These are phyloP conservation scores for Rhodotorula paludigena DNA, from an alignment of 768 basidiomycete species.

Conservation along the genomic window DNA sequence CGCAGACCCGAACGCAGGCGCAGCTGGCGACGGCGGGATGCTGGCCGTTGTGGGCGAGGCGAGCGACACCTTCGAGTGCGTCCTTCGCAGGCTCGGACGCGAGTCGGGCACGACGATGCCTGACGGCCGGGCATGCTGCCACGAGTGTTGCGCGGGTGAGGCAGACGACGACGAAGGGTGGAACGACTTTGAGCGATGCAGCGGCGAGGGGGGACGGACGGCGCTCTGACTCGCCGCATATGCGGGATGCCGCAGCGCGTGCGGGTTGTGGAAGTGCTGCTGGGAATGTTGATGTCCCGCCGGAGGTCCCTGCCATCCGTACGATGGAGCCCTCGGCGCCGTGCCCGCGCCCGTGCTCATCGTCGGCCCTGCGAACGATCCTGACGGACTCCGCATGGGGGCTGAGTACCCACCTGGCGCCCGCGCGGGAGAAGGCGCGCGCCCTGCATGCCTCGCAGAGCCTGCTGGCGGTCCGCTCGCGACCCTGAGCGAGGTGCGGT, in stretches of 20 bases:
- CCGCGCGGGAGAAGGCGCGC: neutral
- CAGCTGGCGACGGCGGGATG: neutral
- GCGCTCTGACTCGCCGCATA: too few relatives aligned
- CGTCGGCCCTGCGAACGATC: too few relatives aligned
- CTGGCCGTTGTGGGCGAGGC: neutral
- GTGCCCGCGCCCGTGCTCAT: too few relatives aligned
- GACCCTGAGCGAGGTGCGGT: neutral
- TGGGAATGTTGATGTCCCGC: too few relatives aligned
- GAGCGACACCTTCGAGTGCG: constrained; percentile 1
- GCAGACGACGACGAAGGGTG: neutral
- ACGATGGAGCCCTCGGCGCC: too few relatives aligned
- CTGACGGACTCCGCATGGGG: too few relatives aligned
- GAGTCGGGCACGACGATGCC: neutral
- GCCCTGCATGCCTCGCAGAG: neutral
- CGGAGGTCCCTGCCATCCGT: too few relatives aligned
- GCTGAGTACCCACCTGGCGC: too few relatives aligned
- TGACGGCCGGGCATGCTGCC: neutral
- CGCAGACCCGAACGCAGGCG: neutral
- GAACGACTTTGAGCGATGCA: neutral
- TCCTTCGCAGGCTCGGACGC: neutral
- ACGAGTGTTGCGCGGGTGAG: neutral
- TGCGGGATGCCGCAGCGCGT: too few relatives aligned
- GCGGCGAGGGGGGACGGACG: neutral
- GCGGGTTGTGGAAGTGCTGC: too few relatives aligned
- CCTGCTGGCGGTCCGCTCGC: too few relatives aligned